A percentile compares a stretch with the other conserved stretches of the same genome.
These are phyloP conservation scores for Colletotrichum neosansevieriae DNA, from an alignment of 2,329 filamentous ascomycete genomes.

Conservation along the genomic window DNA sequence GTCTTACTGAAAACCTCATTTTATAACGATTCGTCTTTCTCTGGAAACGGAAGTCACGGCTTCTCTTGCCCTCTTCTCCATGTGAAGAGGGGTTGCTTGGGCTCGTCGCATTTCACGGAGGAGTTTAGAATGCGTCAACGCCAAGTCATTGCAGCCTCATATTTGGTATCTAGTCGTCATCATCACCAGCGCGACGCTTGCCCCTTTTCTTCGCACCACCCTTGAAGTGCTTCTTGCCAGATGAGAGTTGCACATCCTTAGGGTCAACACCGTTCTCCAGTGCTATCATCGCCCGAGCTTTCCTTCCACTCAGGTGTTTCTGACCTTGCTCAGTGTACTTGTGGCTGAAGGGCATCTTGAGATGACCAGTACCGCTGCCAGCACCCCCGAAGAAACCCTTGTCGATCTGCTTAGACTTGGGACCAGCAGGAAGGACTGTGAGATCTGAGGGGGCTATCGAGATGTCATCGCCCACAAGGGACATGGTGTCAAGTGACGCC, in stretches of 20 bases:
- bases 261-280: conserved; percentile 88
- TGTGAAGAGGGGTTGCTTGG: too few relatives aligned
- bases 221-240: conserved; percentile 95
- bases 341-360: conserved; percentile 87
- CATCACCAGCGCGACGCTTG: conserved; percentile 59
- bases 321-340: conserved; percentile 87
- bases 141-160: conserved; percentile 9
- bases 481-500: conserved; percentile 60
- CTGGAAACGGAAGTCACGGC: too few relatives aligned
- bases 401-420: conserved; percentile 83
- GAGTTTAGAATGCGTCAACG: not conserved
- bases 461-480: conserved; percentile 53
- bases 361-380: conserved; percentile 70
- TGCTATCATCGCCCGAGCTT: conserved; percentile 83
- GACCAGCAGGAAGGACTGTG: conserved; percentile 67
- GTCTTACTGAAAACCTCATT: too few relatives aligned
- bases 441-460: conserved; percentile 59
- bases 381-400: conserved; percentile 85
- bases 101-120: too few relatives aligned
- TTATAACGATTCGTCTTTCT: too few relatives aligned
- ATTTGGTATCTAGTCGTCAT: conserved; percentile 38
- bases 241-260: conserved; percentile 74
- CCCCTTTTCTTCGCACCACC: conserved; percentile 74
- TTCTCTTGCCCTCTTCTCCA: too few relatives aligned
- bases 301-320: conserved; percentile 84